Evolutionary conservation across 2,329 filamentous ascomycete species (phyloP), one percentile per base, ranked within the genome.

Genomic region (Cordyceps cicadae): DNA sequence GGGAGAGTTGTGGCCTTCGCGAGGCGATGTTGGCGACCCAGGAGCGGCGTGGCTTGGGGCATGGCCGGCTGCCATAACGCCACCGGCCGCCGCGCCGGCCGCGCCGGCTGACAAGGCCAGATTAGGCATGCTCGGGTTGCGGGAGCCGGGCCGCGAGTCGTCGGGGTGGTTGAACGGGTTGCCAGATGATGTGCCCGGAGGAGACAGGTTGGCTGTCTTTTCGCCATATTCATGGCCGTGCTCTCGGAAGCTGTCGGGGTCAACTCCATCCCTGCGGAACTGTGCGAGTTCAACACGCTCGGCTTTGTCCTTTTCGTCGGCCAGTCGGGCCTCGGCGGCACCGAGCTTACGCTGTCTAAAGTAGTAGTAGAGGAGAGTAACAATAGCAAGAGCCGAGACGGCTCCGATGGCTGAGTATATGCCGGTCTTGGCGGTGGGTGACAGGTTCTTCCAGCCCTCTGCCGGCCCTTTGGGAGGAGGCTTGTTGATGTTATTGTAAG

Each of bases 391-490:
- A 26, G 74, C 77, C 7, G 70, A 81, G 0, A 77, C 76, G 19
- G 66, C 71, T n/a, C 72, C 79, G 2, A 74, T 76, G 11, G 70
- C 71, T 3, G 75, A 78, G 64, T 83, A 85, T 50, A 87, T 71
- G 56, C 75, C 83, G 2, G 76, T 75, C 71, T 82, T 85, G 64
- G 80, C 73, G 8, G 70, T 71, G 1, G 73, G 63, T 3, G 83
- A 75, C 9, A 87, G 77, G 1, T 74, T 76, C 26, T 77, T 72
- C 76, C 80, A 87, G 66, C 83, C 85, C 26, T 86, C 74, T 6
- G 75, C 69, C 0, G 81, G 62, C 0, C 79, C 74, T 67, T 78
- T 75, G 15, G 76, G 67, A 1, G 76, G 75, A 15, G 71, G 63
- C 15, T 65, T 64, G 65, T 71, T 64, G 65, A 86, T 72, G 7